These are phyloP conservation scores for Gnetum montanum DNA, from an alignment of 75 land plant species.

Conservation along the genomic window DNA sequence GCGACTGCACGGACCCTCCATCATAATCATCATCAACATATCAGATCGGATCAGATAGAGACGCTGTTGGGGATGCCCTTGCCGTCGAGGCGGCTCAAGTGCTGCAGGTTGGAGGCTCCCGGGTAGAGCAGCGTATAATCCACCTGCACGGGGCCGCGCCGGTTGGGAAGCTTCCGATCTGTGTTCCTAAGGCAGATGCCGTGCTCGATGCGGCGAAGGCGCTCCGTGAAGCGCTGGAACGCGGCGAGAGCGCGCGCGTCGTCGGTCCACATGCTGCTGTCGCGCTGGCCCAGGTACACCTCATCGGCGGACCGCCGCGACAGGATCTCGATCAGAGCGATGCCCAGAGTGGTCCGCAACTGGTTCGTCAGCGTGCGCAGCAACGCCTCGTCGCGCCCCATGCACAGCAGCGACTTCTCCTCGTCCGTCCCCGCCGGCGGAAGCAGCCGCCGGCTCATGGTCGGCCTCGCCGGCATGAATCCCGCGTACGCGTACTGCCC, in stretches of 20 bases:
- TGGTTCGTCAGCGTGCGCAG: neutral
- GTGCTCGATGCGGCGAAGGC: neutral
- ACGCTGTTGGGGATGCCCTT: neutral
- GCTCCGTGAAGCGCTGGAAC: neutral
- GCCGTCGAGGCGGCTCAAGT: neutral
- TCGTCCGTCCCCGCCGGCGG: slow-evolving; percentile 36
- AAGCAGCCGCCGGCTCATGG: slow-evolving; percentile 53
- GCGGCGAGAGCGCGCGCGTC: neutral
- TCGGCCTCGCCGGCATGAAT: slow-evolving; percentile 54
- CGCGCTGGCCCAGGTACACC: slow-evolving; percentile 57
- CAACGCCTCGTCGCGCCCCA: too few species aligned
- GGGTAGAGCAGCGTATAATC: neutral
- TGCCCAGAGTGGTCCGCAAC: neutral
- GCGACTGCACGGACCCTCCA: too few species aligned
- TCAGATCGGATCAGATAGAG: neutral
- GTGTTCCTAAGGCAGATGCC: neutral
- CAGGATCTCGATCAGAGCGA: slow-evolving; percentile 34
- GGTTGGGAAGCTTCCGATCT: neutral
- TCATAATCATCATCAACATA: too few species aligned
- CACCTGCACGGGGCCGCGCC: neutral
- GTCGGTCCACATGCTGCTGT: slow-evolving; percentile 14
- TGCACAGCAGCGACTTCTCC: slow-evolving; percentile 44
- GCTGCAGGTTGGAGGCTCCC: neutral
- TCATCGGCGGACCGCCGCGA: slow-evolving; percentile 77
- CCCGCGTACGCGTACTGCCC: slow-evolving; percentile 66